These are phyloP conservation scores for Solanum medicagineum DNA, from an alignment of 257 asterid genomes.

Conservation along the genomic window DNA sequence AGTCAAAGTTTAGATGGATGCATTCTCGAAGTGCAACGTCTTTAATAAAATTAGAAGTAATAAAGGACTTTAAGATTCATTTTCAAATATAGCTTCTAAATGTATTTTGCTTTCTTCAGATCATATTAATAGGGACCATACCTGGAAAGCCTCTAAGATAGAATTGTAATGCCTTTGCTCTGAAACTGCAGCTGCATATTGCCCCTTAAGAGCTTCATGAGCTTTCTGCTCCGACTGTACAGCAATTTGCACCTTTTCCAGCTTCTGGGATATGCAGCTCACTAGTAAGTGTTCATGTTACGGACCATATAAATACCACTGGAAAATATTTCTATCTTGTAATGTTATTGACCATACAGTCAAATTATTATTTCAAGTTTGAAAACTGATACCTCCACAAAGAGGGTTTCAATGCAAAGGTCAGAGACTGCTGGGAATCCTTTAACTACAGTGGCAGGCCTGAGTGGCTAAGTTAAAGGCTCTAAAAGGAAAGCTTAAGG, in stretches of 20 bases:
- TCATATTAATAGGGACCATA: background rate
- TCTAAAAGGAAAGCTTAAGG: too few species aligned
- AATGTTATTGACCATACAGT: background rate
- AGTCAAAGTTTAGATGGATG: background rate
- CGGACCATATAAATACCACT: background rate
- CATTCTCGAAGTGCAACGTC: background rate
- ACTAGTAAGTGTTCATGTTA: background rate
- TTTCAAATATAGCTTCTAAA: background rate
- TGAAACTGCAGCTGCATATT: slow-evolving; percentile 40
- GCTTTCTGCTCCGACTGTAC: slow-evolving; percentile 35
- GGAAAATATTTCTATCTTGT: background rate
- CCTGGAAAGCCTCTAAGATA: slow-evolving; percentile 59
- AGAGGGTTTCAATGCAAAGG: too few species aligned
- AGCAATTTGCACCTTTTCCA: slow-evolving; percentile 35
- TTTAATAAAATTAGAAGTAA: background rate
- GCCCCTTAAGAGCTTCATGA: slow-evolving; percentile 31
- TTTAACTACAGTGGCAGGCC: too few species aligned
- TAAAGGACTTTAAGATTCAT: background rate
- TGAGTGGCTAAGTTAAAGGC: too few species aligned
- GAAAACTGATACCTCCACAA: too few species aligned
- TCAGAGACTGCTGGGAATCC: too few species aligned
- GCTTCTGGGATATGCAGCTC: slow-evolving; percentile 33
- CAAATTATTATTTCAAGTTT: too few species aligned
- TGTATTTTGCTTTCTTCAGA: background rate
- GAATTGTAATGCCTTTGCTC: slow-evolving; percentile 53